Percentiles rank a stretch among this genome's conserved stretches.
Evolutionary conservation across 495 filamentous ascomycete species (phyloP).

Genomic region (Penicillium longicatenatum): DNA sequence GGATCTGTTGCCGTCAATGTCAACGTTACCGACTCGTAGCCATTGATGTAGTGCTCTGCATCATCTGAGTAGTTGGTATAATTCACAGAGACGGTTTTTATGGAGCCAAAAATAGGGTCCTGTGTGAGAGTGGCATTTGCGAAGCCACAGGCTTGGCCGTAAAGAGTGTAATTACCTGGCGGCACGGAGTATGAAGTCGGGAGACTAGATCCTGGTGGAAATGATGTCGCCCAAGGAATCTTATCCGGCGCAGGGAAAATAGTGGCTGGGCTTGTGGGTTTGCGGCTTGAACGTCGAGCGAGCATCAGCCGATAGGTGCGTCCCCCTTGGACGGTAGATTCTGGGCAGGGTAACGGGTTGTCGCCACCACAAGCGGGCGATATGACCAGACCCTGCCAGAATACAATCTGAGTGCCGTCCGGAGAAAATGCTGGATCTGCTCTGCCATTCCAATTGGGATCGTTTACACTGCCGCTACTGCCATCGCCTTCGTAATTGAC

Average conservation of each 20-base stretch:
- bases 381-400: constrained; percentile 18
- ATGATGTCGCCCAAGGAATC: constrained; percentile 21
- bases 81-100: constrained; percentile 4
- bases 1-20: not conserved
- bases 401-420: constrained; percentile 25
- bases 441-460: constrained; percentile 28
- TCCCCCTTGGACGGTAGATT: constrained; percentile 19
- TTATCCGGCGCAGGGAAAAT: no score
- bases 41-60: constrained; percentile 3
- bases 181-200: constrained; percentile 4
- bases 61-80: constrained; percentile 9
- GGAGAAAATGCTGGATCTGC: constrained; percentile 29
- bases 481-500: constrained; percentile 23
- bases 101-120: not conserved
- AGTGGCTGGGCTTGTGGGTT: no score
- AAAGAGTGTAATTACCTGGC: constrained; percentile 14
- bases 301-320: constrained; percentile 24
- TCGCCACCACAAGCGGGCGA: constrained; percentile 20
- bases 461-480: constrained; percentile 20
- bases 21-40: constrained; percentile 7
- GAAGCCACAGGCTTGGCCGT: constrained; percentile 11
- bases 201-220: constrained; percentile 1
- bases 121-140: constrained; percentile 9
- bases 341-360: constrained; percentile 21
- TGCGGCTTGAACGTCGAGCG: constrained; percentile 12